These are phyloP conservation scores for Apiospora kogelbergensis DNA, from an alignment of 2,329 filamentous ascomycete species.

Conservation along the genomic window DNA sequence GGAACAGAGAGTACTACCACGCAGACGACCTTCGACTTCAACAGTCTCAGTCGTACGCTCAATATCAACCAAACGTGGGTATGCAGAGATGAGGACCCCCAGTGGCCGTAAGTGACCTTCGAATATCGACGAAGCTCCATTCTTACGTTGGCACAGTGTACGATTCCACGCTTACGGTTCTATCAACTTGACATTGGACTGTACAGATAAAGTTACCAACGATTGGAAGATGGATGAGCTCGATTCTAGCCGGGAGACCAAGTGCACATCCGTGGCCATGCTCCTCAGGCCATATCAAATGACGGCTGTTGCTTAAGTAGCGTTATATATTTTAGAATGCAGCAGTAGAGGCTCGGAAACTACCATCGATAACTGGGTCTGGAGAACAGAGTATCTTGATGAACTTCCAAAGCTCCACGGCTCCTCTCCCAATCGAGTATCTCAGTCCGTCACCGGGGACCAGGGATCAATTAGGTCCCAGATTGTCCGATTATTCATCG, in stretches of 20 bases:
- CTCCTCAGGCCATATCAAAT: too few relatives aligned
- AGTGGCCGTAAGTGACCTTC: background rate
- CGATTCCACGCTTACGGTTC: background rate
- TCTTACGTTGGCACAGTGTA: background rate
- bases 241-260: too few relatives aligned
- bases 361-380: background rate
- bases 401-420: background rate
- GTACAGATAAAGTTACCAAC: too few relatives aligned
- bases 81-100: background rate
- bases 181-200: background rate
- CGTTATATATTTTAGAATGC: too few relatives aligned
- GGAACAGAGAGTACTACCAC: too few relatives aligned
- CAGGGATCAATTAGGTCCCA: background rate
- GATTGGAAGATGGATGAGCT: too few relatives aligned
- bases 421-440: background rate
- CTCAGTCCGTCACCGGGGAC: background rate
- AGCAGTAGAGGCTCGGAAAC: too few relatives aligned
- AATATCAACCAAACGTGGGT: too few relatives aligned
- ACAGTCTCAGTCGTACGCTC: too few relatives aligned
- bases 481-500: background rate
- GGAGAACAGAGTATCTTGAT: background rate
- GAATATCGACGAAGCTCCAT: background rate
- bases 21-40: too few relatives aligned
- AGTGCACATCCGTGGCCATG: too few relatives aligned
- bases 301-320: too few relatives aligned